Percentiles rank a stretch among this genome's conserved stretches.
phyloP scores from a whole-genome alignment of 805 yeast genomes.

The Suhomyces xylopsoci region DNA sequence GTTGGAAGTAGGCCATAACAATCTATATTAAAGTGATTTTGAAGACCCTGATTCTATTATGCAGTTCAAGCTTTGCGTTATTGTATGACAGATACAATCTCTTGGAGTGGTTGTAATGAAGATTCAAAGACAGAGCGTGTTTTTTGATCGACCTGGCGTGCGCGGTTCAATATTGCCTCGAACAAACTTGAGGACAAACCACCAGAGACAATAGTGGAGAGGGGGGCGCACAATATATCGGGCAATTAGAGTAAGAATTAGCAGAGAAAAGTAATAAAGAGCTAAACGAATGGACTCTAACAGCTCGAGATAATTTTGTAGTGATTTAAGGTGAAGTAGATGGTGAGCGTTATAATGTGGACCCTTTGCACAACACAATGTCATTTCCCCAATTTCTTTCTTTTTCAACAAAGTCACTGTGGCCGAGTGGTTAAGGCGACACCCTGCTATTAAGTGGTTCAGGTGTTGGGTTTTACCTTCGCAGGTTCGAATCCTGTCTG shows the following conservation, averaged over 20 bases:
- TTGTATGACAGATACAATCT: neutral
- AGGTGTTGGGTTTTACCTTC: conserved; percentile 39
- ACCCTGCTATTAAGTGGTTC: conserved; percentile 19
- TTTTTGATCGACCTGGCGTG: neutral
- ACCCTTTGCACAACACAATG: too few relatives aligned
- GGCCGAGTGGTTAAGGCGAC: conserved; percentile 40
- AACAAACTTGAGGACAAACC: neutral
- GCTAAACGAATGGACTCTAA: too few relatives aligned
- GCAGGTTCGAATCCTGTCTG: conserved; percentile 56
- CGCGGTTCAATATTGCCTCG: neutral
- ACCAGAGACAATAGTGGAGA: neutral
- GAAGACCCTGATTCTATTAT: too few relatives aligned
- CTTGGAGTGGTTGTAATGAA: neutral
- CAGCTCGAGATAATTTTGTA: too few relatives aligned
- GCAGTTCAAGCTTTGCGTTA: neutral
- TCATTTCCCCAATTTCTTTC: neutral
- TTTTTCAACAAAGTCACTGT: conserved; percentile 15
- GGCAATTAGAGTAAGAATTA: neutral
- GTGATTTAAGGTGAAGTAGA: too few relatives aligned
- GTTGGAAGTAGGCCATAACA: conserved; percentile 42
- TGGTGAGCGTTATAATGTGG: too few relatives aligned
- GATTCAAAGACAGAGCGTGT: neutral
- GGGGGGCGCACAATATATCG: neutral
- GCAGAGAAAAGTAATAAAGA: neutral
- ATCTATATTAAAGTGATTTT: neutral